Evolutionary conservation across 2,329 filamentous ascomycete species (phyloP).

Genomic region (Calcarisporium arbuscula): DNA sequence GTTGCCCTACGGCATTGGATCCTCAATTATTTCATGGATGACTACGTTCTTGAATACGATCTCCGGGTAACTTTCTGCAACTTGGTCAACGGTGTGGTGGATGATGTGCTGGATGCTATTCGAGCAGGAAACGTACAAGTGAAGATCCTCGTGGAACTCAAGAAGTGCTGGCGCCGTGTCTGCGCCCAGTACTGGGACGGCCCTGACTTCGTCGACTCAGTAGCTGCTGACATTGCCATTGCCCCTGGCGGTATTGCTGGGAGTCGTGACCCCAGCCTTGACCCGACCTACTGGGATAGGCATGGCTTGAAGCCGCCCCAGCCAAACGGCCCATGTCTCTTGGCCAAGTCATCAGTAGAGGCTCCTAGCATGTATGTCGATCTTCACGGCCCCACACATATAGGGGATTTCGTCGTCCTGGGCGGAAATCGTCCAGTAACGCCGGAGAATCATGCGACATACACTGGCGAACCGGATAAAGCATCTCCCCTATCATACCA

Average conservation of each 20-base stretch:
- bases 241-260: slow-evolving; percentile 68
- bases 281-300: slow-evolving; percentile 48
- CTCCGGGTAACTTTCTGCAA: slow-evolving; percentile 75
- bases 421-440: slow-evolving; percentile 41
- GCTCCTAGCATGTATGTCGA: slow-evolving; percentile 38
- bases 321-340: slow-evolving; percentile 33
- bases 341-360: slow-evolving; percentile 11
- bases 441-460: slow-evolving; percentile 32
- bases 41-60: slow-evolving; percentile 73
- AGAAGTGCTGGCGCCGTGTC: slow-evolving; percentile 93
- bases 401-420: slow-evolving; percentile 38
- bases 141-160: slow-evolving; percentile 88
- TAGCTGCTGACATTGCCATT: slow-evolving; percentile 61
- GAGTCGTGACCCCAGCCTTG: slow-evolving; percentile 47
- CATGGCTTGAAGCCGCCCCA: slow-evolving; percentile 38
- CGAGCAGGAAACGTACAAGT: slow-evolving; percentile 49
- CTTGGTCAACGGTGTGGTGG: slow-evolving; percentile 64
- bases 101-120: slow-evolving; percentile 43
- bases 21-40: slow-evolving; percentile 93
- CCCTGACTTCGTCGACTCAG: slow-evolving; percentile 56
- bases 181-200: slow-evolving; percentile 87
- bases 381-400: slow-evolving; percentile 37
- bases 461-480: no score
- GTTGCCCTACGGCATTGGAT: slow-evolving; percentile 96
- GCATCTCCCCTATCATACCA: no score